Percentiles rank a stretch among this genome's conserved stretches.
Evolutionary conservation across 1,139 yeast species (phyloP).

Genomic region (Blastobotrys serpentis): DNA sequence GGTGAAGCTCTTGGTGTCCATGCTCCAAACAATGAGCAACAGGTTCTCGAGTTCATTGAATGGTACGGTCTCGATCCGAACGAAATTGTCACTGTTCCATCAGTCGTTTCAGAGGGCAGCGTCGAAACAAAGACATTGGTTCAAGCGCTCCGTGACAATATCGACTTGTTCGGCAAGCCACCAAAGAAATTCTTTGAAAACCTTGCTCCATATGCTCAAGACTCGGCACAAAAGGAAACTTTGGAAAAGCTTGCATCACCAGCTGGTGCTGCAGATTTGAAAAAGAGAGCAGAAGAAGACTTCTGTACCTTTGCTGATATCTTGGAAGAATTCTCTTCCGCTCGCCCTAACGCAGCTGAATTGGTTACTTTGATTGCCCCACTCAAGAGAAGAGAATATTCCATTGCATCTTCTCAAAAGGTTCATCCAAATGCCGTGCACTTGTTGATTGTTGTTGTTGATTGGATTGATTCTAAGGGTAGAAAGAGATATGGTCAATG

Average conservation of each 20-base stretch:
- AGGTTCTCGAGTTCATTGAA: slow-evolving; percentile 66
- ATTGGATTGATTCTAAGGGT: slow-evolving; percentile 88
- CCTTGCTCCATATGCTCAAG: slow-evolving; percentile 69
- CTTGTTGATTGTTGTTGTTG: slow-evolving; percentile 89
- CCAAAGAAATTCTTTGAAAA: slow-evolving; percentile 92
- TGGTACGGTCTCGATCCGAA: slow-evolving; percentile 72
- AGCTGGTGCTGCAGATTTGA: slow-evolving; percentile 84
- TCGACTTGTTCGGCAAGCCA: slow-evolving; percentile 92
- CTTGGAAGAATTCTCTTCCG: slow-evolving; percentile 75
- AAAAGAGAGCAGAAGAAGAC: slow-evolving; percentile 81
- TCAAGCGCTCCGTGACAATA: slow-evolving; percentile 74
- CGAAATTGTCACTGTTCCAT: slow-evolving; percentile 66
- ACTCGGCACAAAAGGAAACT: slow-evolving; percentile 61
- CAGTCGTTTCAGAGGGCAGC: slow-evolving; percentile 55
- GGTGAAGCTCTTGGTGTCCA: slow-evolving; percentile 98
- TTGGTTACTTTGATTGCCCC: slow-evolving; percentile 76
- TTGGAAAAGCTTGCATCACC: slow-evolving; percentile 66
- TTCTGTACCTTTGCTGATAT: slow-evolving; percentile 80
- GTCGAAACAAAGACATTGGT: slow-evolving; percentile 75
- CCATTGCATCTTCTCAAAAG: slow-evolving; percentile 96
- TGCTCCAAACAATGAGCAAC: slow-evolving; percentile 71
- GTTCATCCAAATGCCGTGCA: slow-evolving; percentile 91
- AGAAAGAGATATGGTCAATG: slow-evolving; percentile 91
- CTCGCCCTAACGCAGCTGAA: slow-evolving; percentile 74
- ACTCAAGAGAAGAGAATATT: slow-evolving; percentile 94